Evolutionary conservation across 202 grass and related monocot species (phyloP), one percentile per base, ranked within the genome.

Genomic region (Carex sylvatica): DNA sequence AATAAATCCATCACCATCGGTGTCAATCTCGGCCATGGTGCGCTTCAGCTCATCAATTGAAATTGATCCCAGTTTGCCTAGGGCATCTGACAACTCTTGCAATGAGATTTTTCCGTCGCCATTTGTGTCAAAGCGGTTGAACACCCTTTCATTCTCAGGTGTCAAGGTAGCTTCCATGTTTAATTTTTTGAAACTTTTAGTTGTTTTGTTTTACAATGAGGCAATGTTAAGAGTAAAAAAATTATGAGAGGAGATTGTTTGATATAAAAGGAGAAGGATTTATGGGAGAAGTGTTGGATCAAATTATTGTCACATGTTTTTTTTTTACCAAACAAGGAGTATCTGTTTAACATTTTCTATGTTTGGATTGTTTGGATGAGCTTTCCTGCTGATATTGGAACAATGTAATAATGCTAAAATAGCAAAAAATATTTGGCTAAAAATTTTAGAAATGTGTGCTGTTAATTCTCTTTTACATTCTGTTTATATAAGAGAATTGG

Each of bases 11-110:
- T 97, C 92, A 8, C 92, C 92, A 52, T 97, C 95, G 49, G 92
- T 93, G 87, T 97, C 95, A 75, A 97, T 88, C 87, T 97, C 95
- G 3, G 92, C 88, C 88, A 97, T 90, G 88, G 94, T 97, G 69
- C 90, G 87, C 78, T 88, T 90, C 61, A 97, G 86, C 87, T 97
- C 95, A 85, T 97, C 95, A 9, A 87, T 74, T n/a, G 90, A 90
- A 75, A 90, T 89, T 18, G 88, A 93, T 0, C 92, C 95, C 80
- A 94, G 85, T 30, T 84, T 85, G 83, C 90, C 61, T 35, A 97
- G 79, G 33, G 95, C 95, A 65, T 97, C 95, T 6, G 87, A 88
- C 13, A 97, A 85, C 90, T 97, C 95, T 33, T 92, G 82, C 79
- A 91, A 89, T 6, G 95, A 97, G 56, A 97, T 93, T 87, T 94